Conservation (phyloP, 2,329 filamentous ascomycete species). For the Paradendryphiella salina region DNA sequence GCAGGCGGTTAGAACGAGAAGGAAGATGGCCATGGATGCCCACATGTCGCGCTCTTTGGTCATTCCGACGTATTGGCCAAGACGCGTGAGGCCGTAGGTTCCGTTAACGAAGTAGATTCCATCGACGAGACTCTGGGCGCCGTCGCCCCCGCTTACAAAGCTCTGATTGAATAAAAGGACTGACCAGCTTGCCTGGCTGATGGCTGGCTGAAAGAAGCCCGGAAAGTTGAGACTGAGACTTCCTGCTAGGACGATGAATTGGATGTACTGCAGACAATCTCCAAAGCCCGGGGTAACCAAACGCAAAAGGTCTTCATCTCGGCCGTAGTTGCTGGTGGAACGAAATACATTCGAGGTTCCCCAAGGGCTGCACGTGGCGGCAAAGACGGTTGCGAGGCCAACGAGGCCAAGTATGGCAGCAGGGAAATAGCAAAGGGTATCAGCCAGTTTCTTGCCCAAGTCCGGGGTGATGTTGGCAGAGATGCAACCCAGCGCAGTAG, state of each 20-base stretch:
- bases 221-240: conserved; percentile 85
- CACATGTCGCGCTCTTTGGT: conserved; percentile 76
- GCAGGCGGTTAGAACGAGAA: conserved; percentile 72
- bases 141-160: conserved; percentile 70
- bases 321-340: conserved; percentile 97
- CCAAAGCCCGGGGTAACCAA: conserved; percentile 95
- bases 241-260: conserved; percentile 88
- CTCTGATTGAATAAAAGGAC: conserved; percentile 90
- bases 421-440: conserved; percentile 74
- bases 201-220: conserved; percentile 88
- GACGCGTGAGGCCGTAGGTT: conserved; percentile 75
- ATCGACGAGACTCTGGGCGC: conserved; percentile 71
- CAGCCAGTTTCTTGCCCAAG: conserved; percentile 69
- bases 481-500: conserved; percentile 74
- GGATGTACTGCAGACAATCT: conserved; percentile 95
- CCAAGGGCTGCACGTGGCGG: conserved; percentile 91
- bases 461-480: conserved; percentile 82
- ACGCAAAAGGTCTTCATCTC: conserved; percentile 87
- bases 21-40: conserved; percentile 92
- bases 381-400: conserved; percentile 78
- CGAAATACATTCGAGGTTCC: conserved; percentile 86
- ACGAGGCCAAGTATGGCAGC: conserved; percentile 77
- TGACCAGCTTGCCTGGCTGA: conserved; percentile 88
- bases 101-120: conserved; percentile 84
- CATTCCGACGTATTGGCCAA: conserved; percentile 84